phyloP scores from a whole-genome alignment of 495 filamentous ascomycete species.

The Neurospora sp. region DNA sequence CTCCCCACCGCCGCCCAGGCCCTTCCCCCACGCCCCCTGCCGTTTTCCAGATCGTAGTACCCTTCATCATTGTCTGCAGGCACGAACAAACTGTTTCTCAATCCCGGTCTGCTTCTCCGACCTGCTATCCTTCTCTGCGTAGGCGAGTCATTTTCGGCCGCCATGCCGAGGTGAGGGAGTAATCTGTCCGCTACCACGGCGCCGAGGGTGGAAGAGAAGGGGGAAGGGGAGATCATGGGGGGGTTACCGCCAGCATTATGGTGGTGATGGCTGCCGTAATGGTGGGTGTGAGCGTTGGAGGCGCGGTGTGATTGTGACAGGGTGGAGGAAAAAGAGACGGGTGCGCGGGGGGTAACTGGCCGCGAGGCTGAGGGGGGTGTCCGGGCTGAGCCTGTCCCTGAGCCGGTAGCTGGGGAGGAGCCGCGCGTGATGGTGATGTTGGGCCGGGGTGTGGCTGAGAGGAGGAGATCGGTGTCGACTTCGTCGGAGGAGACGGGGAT shows the following conservation, averaged over 20 bases:
- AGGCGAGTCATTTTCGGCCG: neutral
- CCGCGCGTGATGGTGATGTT: conserved; percentile 3
- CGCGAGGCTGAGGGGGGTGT: conserved; percentile 7
- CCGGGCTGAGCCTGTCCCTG: neutral
- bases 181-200: conserved; percentile 37
- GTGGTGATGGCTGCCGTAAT: conserved; percentile 18
- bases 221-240: conserved; percentile 36
- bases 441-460: conserved; percentile 10
- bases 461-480: conserved; percentile 4
- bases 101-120: conserved; percentile 22
- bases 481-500: conserved; percentile 19
- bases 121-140: conserved; percentile 11
- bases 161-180: conserved; percentile 22
- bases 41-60: conserved; percentile 3
- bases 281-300: conserved; percentile 23
- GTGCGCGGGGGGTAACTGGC: conserved; percentile 20
- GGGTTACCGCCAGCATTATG: conserved; percentile 1
- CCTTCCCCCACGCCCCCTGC: neutral
- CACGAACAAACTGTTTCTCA: conserved; percentile 34
- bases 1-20: conserved; percentile 2
- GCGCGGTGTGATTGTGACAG: conserved; percentile 2
- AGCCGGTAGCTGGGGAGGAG: neutral
- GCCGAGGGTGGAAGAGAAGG: conserved; percentile 36
- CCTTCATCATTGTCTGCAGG: conserved; percentile 12
- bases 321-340: neutral